Conservation (phyloP, 2,329 filamentous ascomycete species). For the Aspergillus pseudoviridinutans region DNA sequence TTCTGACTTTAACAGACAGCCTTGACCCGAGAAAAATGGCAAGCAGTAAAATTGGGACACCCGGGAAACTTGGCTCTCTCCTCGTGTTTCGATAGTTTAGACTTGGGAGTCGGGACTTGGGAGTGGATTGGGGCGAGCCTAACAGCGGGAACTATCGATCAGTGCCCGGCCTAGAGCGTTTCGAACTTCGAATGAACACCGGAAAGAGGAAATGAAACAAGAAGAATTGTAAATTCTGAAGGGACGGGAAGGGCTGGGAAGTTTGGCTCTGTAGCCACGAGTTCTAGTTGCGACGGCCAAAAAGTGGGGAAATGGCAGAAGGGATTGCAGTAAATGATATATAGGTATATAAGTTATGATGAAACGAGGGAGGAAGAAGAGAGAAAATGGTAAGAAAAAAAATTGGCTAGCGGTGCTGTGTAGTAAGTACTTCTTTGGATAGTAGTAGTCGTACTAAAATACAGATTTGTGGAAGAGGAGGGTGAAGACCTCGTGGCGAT, state of each 20-base stretch:
- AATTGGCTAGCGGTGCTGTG: background rate
- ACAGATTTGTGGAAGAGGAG: background rate
- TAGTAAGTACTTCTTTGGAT: background rate
- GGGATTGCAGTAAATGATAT: background rate
- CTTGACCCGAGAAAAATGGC: background rate
- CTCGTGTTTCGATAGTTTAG: background rate
- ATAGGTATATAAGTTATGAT: background rate
- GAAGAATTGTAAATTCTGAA: background rate
- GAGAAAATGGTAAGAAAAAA: background rate
- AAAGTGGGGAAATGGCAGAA: background rate
- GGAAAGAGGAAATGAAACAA: background rate
- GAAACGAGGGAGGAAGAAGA: background rate
- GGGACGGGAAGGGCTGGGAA: background rate
- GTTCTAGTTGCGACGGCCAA: background rate
- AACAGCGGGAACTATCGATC: constrained; percentile 14
- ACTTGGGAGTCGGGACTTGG: background rate
- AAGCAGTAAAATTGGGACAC: background rate
- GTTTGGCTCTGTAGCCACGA: background rate
- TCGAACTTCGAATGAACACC: constrained; percentile 1
- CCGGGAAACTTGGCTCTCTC: background rate
- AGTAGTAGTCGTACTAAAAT: background rate
- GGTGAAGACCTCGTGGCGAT: background rate
- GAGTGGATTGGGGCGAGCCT: constrained; percentile 10
- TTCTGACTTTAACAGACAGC: background rate
- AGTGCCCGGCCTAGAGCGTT: constrained; percentile 4